Percentiles rank a stretch among this genome's conserved stretches.
These are phyloP conservation scores for Fennellomyces sp. DNA, from an alignment of 371 early-diverging fungal species.

Conservation along the genomic window DNA sequence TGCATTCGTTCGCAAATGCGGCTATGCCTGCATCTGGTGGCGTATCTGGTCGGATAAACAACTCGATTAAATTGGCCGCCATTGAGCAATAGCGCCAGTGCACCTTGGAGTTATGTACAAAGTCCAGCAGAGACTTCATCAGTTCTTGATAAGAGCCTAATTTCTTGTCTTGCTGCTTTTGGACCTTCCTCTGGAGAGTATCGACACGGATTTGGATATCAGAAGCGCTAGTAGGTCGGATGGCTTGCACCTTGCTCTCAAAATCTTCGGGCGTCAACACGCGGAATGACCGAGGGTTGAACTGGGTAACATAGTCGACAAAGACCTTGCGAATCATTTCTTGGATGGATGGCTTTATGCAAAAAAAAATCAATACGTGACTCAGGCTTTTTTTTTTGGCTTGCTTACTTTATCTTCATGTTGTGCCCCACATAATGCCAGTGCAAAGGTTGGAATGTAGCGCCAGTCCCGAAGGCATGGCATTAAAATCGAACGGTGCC, in stretches of 20 bases:
- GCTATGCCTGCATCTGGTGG: constrained; percentile 62
- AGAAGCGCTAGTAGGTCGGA: constrained; percentile 1
- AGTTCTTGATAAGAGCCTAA: constrained; percentile 26
- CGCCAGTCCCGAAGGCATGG: constrained; percentile 71
- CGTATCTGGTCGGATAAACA: constrained; percentile 60
- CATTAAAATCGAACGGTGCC: constrained; percentile 48
- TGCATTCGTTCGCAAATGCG: constrained; percentile 52
- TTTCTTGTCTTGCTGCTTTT: constrained; percentile 25
- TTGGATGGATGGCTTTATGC: constrained; percentile 64
- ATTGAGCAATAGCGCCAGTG: constrained; percentile 86
- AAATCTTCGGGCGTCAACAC: not conserved
- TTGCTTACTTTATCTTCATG: constrained; percentile 73
- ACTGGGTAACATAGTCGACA: constrained; percentile 58
- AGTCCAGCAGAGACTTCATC: constrained; percentile 38
- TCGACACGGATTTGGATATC: constrained; percentile 15
- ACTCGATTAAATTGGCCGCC: constrained; percentile 76
- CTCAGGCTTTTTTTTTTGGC: not conserved
- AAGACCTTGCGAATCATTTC: constrained; percentile 71
- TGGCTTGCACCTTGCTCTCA: constrained; percentile 18
- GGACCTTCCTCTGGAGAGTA: constrained; percentile 16
- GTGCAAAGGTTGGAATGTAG: constrained; percentile 61
- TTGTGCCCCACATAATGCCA: constrained; percentile 68
- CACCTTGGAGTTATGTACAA: constrained; percentile 56
- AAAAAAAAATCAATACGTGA: not conserved
- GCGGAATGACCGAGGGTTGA: constrained; percentile 26